Evolutionary conservation across 1,284 basidiomycete genomes (phyloP), one percentile per base, ranked within the genome.

Genomic region (Tilletia horrida): DNA sequence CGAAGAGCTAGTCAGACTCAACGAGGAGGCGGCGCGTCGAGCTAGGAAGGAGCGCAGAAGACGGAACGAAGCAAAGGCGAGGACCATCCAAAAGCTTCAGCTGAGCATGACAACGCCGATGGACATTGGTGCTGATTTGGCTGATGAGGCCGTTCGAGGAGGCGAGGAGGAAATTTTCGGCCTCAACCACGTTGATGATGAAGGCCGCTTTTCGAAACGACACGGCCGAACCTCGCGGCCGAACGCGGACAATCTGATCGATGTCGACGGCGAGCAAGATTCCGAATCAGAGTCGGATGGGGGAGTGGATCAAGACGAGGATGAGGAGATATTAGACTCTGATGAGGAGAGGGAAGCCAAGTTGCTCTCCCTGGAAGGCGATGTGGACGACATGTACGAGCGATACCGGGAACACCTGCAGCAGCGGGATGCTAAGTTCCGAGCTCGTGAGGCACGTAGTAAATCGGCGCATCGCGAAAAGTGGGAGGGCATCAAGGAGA

Each of bases 101-200:
- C 86, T 98, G 59, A 90, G 92, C 79, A 99, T 99, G 96, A 93
- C 91, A 7, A 93, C 93, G 8, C 96, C 93, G 27, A 84, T 94
- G 77, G 93, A 98, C 71, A 93, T 97, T 72, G 96, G 94, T 82
- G 84, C 97, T 76, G 93, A 97, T 29, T 70, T 77, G 47, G 68
- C 67, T 31, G 79, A 81, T 63, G 76, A 77, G 27, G 75, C 76
- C 63, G 69, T 81, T 23, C 66, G 70, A 2, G 68, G 72, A 1
- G 77, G 75, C 27, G 69, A 69, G 21, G 77, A 71, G 40, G 75
- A 77, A 52, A 74, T 79, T 61, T 80, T 80, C 44, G 76, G 76
- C 21, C 70, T 81, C 23, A 71, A 71, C 18, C 67, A 68, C 0
- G 70, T 71, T 55, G 76, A 77, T 43, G 66, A 66, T 16, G 66